phyloP scores from a whole-genome alignment of 2,329 filamentous ascomycete genomes.

The Phyllosticta paracitricarpa region DNA sequence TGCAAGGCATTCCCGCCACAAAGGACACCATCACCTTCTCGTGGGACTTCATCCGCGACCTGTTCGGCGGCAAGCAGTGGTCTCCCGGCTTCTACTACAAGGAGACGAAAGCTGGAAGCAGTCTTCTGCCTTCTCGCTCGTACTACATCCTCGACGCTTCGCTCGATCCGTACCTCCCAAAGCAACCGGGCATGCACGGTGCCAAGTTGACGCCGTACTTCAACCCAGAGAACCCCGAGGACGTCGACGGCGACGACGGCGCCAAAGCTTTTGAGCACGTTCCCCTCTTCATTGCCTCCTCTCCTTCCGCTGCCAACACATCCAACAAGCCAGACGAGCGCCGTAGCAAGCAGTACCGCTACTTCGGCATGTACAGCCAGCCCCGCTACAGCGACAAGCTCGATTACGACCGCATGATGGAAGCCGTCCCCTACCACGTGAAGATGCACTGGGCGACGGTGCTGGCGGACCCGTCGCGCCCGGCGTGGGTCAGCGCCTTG shows the following conservation, averaged over 20 bases:
- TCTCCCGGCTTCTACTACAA: constrained; percentile 33
- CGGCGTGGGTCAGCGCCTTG: constrained; percentile 34
- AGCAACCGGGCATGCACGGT: constrained; percentile 32
- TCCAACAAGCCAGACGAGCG: background rate
- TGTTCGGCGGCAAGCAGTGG: constrained; percentile 30
- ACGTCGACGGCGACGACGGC: constrained; percentile 16
- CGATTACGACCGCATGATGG: constrained; percentile 31
- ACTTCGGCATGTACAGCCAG: constrained; percentile 38
- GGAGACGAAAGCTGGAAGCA: constrained; percentile 12
- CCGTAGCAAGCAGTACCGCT: constrained; percentile 24
- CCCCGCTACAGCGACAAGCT: constrained; percentile 35
- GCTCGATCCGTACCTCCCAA: constrained; percentile 34
- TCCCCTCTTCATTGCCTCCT: constrained; percentile 31
- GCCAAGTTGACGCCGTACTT: constrained; percentile 39
- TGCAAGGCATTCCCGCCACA: constrained; percentile 16
- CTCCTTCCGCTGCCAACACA: background rate
- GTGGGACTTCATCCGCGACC: constrained; percentile 27
- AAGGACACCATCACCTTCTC: constrained; percentile 26
- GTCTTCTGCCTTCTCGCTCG: constrained; percentile 23
- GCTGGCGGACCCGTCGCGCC: constrained; percentile 25
- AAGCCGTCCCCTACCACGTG: constrained; percentile 28
- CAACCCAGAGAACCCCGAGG: constrained; percentile 25
- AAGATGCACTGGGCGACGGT: constrained; percentile 31
- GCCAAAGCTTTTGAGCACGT: constrained; percentile 25
- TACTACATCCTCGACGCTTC: constrained; percentile 33